Evolutionary conservation across 192 early-diverging fungal species (phyloP).

Genomic region (Coemansia brasiliensis): DNA sequence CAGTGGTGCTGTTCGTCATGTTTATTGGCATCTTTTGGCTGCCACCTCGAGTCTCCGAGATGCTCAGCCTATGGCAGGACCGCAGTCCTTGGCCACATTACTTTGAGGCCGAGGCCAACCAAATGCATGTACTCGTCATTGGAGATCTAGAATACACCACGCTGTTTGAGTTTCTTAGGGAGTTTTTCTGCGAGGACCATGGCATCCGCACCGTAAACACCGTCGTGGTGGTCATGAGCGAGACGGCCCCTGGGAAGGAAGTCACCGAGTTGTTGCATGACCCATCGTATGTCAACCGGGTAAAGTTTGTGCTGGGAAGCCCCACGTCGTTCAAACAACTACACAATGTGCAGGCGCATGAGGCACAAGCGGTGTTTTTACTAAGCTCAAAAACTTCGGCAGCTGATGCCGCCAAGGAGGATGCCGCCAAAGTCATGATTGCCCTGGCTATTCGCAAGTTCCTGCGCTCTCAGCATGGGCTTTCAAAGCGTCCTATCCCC

Average conservation of each 20-base stretch:
- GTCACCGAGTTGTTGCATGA: constrained; percentile 60
- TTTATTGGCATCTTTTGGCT: constrained; percentile 71
- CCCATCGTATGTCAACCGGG: constrained; percentile 66
- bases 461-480: constrained; percentile 29
- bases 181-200: constrained; percentile 81
- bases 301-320: constrained; percentile 70
- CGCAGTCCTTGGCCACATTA: constrained; percentile 60
- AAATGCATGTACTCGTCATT: constrained; percentile 65
- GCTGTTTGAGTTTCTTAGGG: constrained; percentile 69
- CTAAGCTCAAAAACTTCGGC: constrained; percentile 58
- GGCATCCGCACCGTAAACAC: constrained; percentile 66
- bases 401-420: constrained; percentile 56
- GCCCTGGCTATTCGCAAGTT: constrained; percentile 72
- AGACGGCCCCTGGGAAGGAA: constrained; percentile 59
- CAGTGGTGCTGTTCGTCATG: constrained; percentile 68
- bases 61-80: constrained; percentile 61
- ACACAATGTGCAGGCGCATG: constrained; percentile 51
- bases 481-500: constrained; percentile 18
- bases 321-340: constrained; percentile 62
- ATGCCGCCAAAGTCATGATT: constrained; percentile 70
- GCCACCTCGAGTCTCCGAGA: constrained; percentile 64
- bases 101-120: constrained; percentile 56
- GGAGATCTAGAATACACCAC: constrained; percentile 63
- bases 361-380: constrained; percentile 65
- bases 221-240: constrained; percentile 67